Evolutionary conservation across 495 filamentous ascomycete genomes (phyloP).

Genomic region (Trichoderma asperelloides): DNA sequence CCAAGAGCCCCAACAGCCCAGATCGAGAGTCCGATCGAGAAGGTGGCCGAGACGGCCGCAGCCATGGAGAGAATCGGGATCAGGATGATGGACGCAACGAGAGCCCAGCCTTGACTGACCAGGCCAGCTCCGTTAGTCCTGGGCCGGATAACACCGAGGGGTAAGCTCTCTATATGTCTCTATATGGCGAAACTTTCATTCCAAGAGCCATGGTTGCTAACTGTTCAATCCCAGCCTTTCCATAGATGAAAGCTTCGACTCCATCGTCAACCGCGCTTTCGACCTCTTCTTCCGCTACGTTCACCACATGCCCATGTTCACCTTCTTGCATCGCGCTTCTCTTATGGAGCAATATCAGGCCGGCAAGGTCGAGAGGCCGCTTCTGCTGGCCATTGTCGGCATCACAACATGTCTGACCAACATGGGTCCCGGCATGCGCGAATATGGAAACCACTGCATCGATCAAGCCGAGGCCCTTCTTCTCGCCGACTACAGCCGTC

Average conservation of each 20-base stretch:
- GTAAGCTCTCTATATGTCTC: too few species aligned
- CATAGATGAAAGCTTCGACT: slow-evolving; percentile 25
- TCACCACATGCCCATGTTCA: slow-evolving; percentile 42
- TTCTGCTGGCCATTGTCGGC: slow-evolving; percentile 39
- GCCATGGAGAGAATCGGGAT: background rate
- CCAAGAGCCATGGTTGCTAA: background rate
- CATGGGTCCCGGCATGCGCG: slow-evolving; percentile 30
- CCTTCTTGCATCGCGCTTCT: slow-evolving; percentile 41
- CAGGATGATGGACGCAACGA: slow-evolving; percentile 1
- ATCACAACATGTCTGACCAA: slow-evolving; percentile 38
- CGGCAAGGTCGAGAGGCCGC: slow-evolving; percentile 36
- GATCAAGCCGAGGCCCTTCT: slow-evolving; percentile 36
- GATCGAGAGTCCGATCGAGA: slow-evolving; percentile 5
- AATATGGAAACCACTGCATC: slow-evolving; percentile 37
- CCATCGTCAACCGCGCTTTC: slow-evolving; percentile 33
- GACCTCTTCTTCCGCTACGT: slow-evolving; percentile 41
- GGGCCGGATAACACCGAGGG: background rate
- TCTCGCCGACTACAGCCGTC: slow-evolving; percentile 34
- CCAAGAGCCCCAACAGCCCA: slow-evolving; percentile 10
- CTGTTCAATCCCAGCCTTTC: background rate
- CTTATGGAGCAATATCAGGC: slow-evolving; percentile 43
- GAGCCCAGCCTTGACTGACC: background rate
- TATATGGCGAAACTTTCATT: background rate
- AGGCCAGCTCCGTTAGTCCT: background rate
- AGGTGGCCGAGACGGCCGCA: background rate